Conservation (phyloP, 768 basidiomycete genomes). For the Trametopsis cervina region DNA sequence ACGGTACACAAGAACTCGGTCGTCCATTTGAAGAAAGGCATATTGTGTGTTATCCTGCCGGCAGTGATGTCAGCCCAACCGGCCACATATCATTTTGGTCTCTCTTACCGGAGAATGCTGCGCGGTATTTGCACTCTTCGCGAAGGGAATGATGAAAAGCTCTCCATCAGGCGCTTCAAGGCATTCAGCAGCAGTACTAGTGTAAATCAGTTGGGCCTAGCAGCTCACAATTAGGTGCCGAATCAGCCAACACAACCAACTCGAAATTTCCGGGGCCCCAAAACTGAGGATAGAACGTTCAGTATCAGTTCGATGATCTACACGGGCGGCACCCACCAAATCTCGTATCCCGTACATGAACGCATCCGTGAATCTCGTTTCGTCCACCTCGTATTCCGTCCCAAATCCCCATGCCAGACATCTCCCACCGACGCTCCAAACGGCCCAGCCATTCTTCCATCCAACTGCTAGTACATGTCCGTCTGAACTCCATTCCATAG, state of each 20-base stretch:
- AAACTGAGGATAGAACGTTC: slow-evolving; percentile 46
- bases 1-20: slow-evolving; percentile 86
- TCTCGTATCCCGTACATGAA: slow-evolving; percentile 79
- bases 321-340: slow-evolving; percentile 44
- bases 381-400: slow-evolving; percentile 54
- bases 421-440: slow-evolving; percentile 85
- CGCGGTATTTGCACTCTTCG: slow-evolving; percentile 88
- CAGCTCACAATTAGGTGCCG: slow-evolving; percentile 42
- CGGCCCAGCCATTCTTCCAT: slow-evolving; percentile 84
- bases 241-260: slow-evolving; percentile 64
- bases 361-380: slow-evolving; percentile 62
- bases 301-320: slow-evolving; percentile 1
- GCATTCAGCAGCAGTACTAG: neutral
- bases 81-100: slow-evolving; percentile 5
- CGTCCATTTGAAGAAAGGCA: slow-evolving; percentile 93
- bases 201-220: neutral
- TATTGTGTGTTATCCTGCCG: slow-evolving; percentile 89
- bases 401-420: slow-evolving; percentile 77
- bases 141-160: slow-evolving; percentile 83
- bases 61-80: neutral
- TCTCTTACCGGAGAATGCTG: slow-evolving; percentile 80
- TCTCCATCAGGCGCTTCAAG: slow-evolving; percentile 54
- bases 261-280: slow-evolving; percentile 95
- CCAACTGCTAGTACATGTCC: slow-evolving; percentile 93
- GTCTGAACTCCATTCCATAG: slow-evolving; percentile 91